Conservation (phyloP, 345 rosid genomes). For the Lagerstroemia speciosa region DNA sequence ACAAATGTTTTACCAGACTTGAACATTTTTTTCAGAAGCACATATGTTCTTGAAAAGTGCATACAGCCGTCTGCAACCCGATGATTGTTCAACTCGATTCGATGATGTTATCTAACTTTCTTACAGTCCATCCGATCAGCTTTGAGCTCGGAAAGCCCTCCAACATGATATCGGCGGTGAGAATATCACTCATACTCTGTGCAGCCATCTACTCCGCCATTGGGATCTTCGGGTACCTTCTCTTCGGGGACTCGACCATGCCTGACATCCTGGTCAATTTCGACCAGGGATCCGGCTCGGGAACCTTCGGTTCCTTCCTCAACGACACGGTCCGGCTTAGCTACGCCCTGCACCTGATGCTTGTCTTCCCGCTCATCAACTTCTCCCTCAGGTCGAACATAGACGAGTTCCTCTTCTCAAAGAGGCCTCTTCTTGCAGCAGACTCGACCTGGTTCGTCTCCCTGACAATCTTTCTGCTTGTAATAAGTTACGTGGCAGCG, state of each 20-base stretch:
- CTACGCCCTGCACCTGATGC: constrained; percentile 73
- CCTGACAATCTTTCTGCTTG: constrained; percentile 38
- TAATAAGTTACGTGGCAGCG: constrained; percentile 41
- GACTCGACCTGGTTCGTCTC: constrained; percentile 48
- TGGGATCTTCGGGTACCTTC: constrained; percentile 68
- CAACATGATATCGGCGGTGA: constrained; percentile 48
- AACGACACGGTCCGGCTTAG: constrained; percentile 58
- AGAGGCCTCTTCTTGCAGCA: constrained; percentile 23
- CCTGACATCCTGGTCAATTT: constrained; percentile 73
- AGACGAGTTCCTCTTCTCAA: constrained; percentile 58
- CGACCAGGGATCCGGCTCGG: constrained; percentile 43
- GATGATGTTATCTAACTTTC: not conserved
- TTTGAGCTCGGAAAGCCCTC: constrained; percentile 59
- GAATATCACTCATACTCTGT: constrained; percentile 49
- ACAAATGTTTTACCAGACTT: not conserved
- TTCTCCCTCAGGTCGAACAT: constrained; percentile 65
- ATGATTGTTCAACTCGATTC: not conserved
- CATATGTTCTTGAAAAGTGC: not conserved
- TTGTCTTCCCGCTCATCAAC: constrained; percentile 77
- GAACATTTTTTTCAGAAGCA: not conserved
- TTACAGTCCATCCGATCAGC: constrained; percentile 76
- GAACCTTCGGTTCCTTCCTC: constrained; percentile 30
- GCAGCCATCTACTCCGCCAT: constrained; percentile 49
- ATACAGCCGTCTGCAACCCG: not conserved
- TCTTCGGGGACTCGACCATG: constrained; percentile 72